Evolutionary conservation across 352 stramenopile species (phyloP).

Genomic region (Phytophthora chlamydospora): DNA sequence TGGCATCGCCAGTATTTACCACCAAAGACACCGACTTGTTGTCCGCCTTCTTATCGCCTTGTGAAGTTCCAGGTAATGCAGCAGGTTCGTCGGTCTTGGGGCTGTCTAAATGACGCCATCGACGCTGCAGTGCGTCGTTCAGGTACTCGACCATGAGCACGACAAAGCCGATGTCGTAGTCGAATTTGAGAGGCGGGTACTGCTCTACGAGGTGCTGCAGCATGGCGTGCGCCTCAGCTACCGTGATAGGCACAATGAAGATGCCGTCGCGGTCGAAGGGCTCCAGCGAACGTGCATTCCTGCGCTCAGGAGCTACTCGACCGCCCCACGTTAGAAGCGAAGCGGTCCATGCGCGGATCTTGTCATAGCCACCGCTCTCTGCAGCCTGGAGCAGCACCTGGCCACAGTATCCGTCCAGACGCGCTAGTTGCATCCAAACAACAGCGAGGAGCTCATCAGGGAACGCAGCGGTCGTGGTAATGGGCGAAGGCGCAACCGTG

Average conservation of each 20-base stretch:
- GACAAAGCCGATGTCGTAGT: slow-evolving; percentile 76
- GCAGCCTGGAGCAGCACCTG: slow-evolving; percentile 82
- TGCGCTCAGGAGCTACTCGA: slow-evolving; percentile 40
- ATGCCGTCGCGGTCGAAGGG: slow-evolving; percentile 78
- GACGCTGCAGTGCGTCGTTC: slow-evolving; percentile 61
- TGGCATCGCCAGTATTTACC: slow-evolving; percentile 39
- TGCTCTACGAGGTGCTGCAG: slow-evolving; percentile 66
- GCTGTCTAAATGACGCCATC: slow-evolving; percentile 59
- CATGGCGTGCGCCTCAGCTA: slow-evolving; percentile 58
- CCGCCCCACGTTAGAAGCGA: slow-evolving; percentile 81
- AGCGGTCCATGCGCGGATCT: slow-evolving; percentile 79
- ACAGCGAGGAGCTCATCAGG: slow-evolving; percentile 72
- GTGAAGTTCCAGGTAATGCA: slow-evolving; percentile 9
- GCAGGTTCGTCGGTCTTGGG: slow-evolving; percentile 2
- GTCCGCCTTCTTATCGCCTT: slow-evolving; percentile 12
- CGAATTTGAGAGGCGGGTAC: slow-evolving; percentile 66
- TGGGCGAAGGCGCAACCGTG: slow-evolving; percentile 15
- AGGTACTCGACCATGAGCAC: slow-evolving; percentile 83
- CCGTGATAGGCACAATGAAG: slow-evolving; percentile 63
- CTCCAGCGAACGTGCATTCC: slow-evolving; percentile 47
- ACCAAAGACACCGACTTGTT: slow-evolving; percentile 32
- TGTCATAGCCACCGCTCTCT: slow-evolving; percentile 75
- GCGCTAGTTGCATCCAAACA: slow-evolving; percentile 86
- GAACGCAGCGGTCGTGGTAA: slow-evolving; percentile 43
- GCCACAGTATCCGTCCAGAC: slow-evolving; percentile 81